These are phyloP conservation scores for Cubamyces sp. DNA, from an alignment of 768 basidiomycete species.

Conservation along the genomic window DNA sequence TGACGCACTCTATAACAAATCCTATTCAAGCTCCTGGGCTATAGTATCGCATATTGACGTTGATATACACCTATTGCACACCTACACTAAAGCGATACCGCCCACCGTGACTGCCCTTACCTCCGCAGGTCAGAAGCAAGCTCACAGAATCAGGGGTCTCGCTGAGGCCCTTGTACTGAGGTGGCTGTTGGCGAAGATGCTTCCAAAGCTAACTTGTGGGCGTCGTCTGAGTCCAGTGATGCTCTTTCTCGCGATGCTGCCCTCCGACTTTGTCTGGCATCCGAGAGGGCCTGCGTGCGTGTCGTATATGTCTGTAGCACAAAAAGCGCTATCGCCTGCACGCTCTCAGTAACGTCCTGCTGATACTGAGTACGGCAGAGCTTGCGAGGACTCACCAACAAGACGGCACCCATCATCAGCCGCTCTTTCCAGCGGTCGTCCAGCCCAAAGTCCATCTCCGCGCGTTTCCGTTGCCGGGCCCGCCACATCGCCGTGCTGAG, in stretches of 20 bases:
- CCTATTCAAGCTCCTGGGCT: too few species aligned
- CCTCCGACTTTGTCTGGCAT: constrained; percentile 9
- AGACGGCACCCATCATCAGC: constrained; percentile 56
- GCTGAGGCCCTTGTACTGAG: background rate
- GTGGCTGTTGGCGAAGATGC: background rate
- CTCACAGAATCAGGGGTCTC: background rate
- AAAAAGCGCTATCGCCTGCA: constrained; percentile 30
- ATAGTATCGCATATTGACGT: too few species aligned
- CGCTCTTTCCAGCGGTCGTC: constrained; percentile 75
- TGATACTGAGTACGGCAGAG: too few species aligned
- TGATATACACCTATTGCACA: too few species aligned
- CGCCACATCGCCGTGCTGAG: constrained; percentile 46
- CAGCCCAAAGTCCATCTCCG: constrained; percentile 50
- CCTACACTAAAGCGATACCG: too few species aligned
- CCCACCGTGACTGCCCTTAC: too few species aligned
- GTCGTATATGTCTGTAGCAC: constrained; percentile 33
- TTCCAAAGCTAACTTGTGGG: background rate
- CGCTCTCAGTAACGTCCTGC: background rate
- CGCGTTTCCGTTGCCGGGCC: constrained; percentile 37
- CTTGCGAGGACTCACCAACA: constrained; percentile 45
- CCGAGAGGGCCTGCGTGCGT: constrained; percentile 27
- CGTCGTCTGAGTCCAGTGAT: background rate
- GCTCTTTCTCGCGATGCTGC: background rate
- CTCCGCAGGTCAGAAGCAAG: too few species aligned
- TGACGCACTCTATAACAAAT: too few species aligned